Evolutionary conservation across 2,329 filamentous ascomycete species (phyloP), one percentile per base, ranked within the genome.

Genomic region (Nothophaeocryptopus gaeumannii): DNA sequence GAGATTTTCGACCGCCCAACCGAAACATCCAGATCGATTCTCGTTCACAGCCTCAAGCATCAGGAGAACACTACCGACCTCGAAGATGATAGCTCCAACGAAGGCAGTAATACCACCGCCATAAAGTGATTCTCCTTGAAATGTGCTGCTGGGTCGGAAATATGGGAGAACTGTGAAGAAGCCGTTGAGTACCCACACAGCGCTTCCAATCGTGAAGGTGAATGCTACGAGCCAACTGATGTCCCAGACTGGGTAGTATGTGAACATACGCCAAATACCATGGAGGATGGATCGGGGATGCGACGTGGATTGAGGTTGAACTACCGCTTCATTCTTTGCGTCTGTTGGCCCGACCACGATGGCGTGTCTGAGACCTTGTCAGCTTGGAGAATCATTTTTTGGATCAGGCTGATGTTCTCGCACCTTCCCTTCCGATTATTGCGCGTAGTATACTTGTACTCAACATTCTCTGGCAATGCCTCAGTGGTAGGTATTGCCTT

Each of bases 11-110:
- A 87, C 58, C 0, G 83, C 84, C 83, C 83, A 88, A 3, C 84
- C 84, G 62, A 87, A 87, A 63, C 84, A 88, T 10, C 78, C 81
- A 0, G 77, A 70, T 10, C 78, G 72, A 58, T 85, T 81, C 60
- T 83, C 81, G 62, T 88, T 88, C n/a, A 86, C 73, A 3, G 84
- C 84, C 65, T 88, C 84, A 1, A 85, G 69, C 66, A 87, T 73
- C 20, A 87, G 71, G 1, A 54, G 43, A 5, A 86, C 61, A 32
- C 80, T 82, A 0, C 83, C 84, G 3, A 84, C 46, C 57, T 84
- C 82, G 63, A 88, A 87, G 5, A 87, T 69, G 0, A 81, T 84
- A 0, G 83, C 83, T 3, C 84, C 84, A n/a, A 87, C 74, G 58
- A 85, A 81, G 0, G 81, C 82, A 0, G 79, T 81, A 15, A 85